phyloP scores from a whole-genome alignment of 257 asterid genomes.

The Solanum phureja region DNA sequence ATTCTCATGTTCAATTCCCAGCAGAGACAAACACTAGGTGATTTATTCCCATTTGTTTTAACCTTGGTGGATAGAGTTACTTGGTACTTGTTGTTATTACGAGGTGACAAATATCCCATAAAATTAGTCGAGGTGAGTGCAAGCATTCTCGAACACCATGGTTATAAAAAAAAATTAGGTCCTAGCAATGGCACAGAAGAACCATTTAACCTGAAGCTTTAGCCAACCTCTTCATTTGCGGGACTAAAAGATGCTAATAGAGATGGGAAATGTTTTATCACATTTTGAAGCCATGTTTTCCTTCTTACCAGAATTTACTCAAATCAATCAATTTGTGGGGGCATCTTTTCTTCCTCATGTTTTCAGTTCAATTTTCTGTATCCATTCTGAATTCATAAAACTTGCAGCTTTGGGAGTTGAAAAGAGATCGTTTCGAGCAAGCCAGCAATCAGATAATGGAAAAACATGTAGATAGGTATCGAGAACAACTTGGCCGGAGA shows the following conservation, averaged over 20 bases:
- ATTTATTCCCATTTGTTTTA: too few relatives aligned
- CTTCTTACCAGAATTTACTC: neutral
- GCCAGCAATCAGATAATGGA: slow-evolving; percentile 20
- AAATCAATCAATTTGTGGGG: neutral
- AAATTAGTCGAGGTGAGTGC: neutral
- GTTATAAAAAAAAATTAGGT: neutral
- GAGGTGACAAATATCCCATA: neutral
- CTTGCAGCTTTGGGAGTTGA: slow-evolving; percentile 71
- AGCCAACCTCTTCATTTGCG: neutral
- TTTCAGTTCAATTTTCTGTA: neutral
- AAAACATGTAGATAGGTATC: slow-evolving; percentile 39
- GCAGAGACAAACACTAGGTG: neutral
- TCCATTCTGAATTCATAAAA: neutral
- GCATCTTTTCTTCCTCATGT: neutral
- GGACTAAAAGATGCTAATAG: neutral
- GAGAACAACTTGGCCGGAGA: slow-evolving; percentile 53
- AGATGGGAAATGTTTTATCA: neutral
- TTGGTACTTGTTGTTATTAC: neutral
- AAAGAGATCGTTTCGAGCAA: slow-evolving; percentile 24
- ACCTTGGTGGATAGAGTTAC: neutral
- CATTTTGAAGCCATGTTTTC: neutral
- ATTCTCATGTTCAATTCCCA: neutral
- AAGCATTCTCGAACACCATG: neutral
- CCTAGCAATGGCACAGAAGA: neutral
- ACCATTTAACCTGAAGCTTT: neutral